A percentile compares a stretch with the other conserved stretches of the same genome.
These are phyloP conservation scores for Cercospora zeae-maydis DNA, from an alignment of 2,329 filamentous ascomycete species.

Conservation along the genomic window DNA sequence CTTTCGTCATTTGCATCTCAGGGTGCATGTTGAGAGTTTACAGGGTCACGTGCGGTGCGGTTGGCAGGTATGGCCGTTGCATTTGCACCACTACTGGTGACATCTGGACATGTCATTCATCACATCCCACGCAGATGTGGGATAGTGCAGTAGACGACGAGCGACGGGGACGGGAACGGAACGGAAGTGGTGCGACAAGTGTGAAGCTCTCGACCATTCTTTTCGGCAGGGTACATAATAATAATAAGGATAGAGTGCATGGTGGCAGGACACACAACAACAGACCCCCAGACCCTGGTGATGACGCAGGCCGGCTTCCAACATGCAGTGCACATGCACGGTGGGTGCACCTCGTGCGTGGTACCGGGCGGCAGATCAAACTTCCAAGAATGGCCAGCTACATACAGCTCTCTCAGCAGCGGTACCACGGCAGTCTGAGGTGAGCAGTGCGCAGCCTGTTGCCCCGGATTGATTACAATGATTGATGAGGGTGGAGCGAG, in stretches of 20 bases:
- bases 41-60: not conserved
- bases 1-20: not conserved
- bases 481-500: too few relatives aligned
- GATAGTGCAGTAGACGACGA: not conserved
- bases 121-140: not conserved
- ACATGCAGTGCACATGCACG: too few relatives aligned
- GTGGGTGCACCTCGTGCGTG: conserved; percentile 5
- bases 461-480: not conserved
- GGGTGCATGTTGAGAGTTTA: not conserved
- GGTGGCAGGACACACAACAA: conserved; percentile 9
- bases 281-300: conserved; percentile 4
- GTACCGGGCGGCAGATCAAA: conserved; percentile 11
- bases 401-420: too few relatives aligned
- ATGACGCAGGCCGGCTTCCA: not conserved
- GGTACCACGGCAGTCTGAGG: not conserved
- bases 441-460: not conserved
- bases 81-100: not conserved
- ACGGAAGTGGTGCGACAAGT: not conserved
- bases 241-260: not conserved
- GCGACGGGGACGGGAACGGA: not conserved
- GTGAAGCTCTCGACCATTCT: not conserved
- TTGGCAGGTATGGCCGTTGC: not conserved
- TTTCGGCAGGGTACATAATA: not conserved
- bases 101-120: too few relatives aligned
- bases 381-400: not conserved